Percentiles rank a stretch among this genome's conserved stretches.
These are phyloP conservation scores for Sporisorium iseilematis-ciliati DNA, from an alignment of 1,284 basidiomycete genomes.

Conservation along the genomic window DNA sequence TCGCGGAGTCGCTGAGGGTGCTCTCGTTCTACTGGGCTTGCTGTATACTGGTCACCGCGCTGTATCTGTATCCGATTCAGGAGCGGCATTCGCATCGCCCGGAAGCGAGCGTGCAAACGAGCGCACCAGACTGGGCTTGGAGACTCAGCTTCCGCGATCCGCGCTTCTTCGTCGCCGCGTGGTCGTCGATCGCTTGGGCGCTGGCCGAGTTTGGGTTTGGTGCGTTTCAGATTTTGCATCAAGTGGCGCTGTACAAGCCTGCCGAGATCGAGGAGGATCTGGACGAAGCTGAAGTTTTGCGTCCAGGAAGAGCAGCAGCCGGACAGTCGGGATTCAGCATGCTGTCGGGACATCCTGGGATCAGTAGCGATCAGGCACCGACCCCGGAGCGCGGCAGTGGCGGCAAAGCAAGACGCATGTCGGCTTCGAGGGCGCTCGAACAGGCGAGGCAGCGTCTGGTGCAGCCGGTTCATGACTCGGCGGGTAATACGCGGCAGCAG, in stretches of 20 bases:
- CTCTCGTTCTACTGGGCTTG: slow-evolving; percentile 50
- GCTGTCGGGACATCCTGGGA: slow-evolving; percentile 26
- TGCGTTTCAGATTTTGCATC: slow-evolving; percentile 46
- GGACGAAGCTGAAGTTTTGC: not conserved
- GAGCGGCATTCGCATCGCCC: slow-evolving; percentile 21
- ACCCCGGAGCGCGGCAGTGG: slow-evolving; percentile 29
- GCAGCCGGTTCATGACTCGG: slow-evolving; percentile 15
- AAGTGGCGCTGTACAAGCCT: slow-evolving; percentile 47
- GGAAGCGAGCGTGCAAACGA: not conserved
- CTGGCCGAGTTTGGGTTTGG: slow-evolving; percentile 43
- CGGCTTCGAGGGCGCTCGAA: slow-evolving; percentile 44
- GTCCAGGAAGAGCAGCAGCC: slow-evolving; percentile 3
- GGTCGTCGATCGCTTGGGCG: slow-evolving; percentile 48
- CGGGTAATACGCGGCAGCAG: not conserved
- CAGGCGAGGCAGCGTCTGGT: slow-evolving; percentile 40
- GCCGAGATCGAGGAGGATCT: slow-evolving; percentile 9
- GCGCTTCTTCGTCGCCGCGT: slow-evolving; percentile 46
- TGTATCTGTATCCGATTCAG: slow-evolving; percentile 48
- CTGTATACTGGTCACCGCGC: slow-evolving; percentile 45
- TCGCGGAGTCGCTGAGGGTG: slow-evolving; percentile 38
- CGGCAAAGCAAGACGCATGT: slow-evolving; percentile 37
- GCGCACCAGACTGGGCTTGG: slow-evolving; percentile 46
- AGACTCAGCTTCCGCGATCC: slow-evolving; percentile 42
- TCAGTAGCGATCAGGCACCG: slow-evolving; percentile 10
- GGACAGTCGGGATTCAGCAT: slow-evolving; percentile 42